Base-by-base conservation (phyloP, 2,329 filamentous ascomycete species). In the Cercospora berteroae region DNA sequence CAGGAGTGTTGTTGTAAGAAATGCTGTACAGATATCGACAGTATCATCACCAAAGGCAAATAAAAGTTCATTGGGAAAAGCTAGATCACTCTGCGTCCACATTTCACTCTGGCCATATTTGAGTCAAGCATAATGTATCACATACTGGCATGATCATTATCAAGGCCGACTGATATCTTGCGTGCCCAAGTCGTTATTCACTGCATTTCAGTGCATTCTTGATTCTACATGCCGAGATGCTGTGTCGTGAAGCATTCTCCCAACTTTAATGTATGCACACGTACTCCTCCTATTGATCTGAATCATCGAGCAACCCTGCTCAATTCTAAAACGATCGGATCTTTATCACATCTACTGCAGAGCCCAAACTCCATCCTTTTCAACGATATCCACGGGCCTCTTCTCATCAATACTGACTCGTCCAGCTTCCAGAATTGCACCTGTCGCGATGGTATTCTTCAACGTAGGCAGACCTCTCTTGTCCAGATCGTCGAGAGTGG, bases 341-440 rank as follows among this genome's bases (percentile, higher is more conserved):
- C 31, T 33, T 33, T 4, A 33, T 33, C 62, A 20, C 20, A 13
- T 50, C 66, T 78, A 88, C 78, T 84, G 84, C 77, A 96, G 79
- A 74, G 84, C 88, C 92, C 92, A 96, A 29, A 81, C 79, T 0
- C 86, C 90, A 66, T 87, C 84, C 74, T 87, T 83, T 70, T 88
- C 82, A 72, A 87, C 83, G 74, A 97, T 96, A 77, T 88, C 88
- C 29, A 97, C 86, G 67, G 92, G 86, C 65, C 93, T 84, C 65
- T 86, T 86, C 84, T 97, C 92, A 78, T 97, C 93, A 74, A 97
- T 85, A 77, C 91, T 94, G 76, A 89, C 85, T 71, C 94, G 84
- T 0, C 94, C 94, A 1, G 94, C 94, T 80, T 97, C 90, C 65
- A 97, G 83, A 70, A 97, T 97, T 0, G 94, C 94, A 8, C 93